Evolutionary conservation across 164 flowering plant species (phyloP), one percentile per base, ranked within the genome.

Genomic region (Tetracentron sinense): DNA sequence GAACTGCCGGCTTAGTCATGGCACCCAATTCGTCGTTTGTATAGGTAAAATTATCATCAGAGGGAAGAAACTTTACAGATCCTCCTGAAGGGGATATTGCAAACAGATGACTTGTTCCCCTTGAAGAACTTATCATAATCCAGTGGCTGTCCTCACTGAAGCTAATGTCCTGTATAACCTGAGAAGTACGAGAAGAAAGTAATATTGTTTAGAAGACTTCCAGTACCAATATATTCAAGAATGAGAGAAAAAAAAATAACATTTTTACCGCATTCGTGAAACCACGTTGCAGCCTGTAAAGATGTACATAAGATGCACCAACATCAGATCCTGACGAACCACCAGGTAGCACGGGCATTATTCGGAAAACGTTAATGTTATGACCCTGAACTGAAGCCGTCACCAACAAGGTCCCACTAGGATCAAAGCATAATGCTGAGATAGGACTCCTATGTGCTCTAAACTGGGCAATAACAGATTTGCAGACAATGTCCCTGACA

Each of bases 351-450:
- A 62, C 70, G 3, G 90, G 93, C 80, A 76, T 75, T 59, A 90
- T 86, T 20, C 77, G 79, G 65, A 79, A 90, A 17, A 90, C 84
- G 74, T 90, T 87, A 22, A 90, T 84, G 70, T 83, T 90, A 65
- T 85, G 92, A 29, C 96, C 96, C 75, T 84, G 87, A 76, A 87
- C 79, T 25, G 96, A 90, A 59, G 94, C 94, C 6, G 94, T 90
- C 64, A 90, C 94, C 68, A 90, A 68, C 1, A 87, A 76, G 28
- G 78, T 81, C 26, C 96, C 94, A 67, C 90, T 86, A 17, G 90
- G 87, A 81, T 90, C 94, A 77, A 90, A 90, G 75, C 90, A 84
- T 68, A 90, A 75, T 48, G 94, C 87, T 16, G 86, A 77, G 65
- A 90, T 84, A 55, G 92, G 90, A 65, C 92, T 87, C 72, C 70